Evolutionary conservation across 345 rosid genomes (phyloP), one percentile per base, ranked within the genome.

Genomic region (Hibiscus tridactylites): DNA sequence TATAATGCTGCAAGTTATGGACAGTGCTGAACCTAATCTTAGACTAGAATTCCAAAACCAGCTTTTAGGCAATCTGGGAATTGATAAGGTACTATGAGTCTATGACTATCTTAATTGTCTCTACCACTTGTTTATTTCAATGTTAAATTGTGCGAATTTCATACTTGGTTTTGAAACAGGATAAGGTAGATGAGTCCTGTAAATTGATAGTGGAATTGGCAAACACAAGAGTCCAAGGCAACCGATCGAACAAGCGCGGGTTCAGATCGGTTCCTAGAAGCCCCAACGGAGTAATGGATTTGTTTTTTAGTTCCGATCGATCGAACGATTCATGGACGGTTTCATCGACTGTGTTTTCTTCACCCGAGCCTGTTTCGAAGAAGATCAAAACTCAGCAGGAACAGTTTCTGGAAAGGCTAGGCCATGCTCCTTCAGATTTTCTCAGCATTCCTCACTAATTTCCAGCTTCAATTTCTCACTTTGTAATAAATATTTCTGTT

Each of bases 251-350:
- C 60, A 88, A 84, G 66, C 84, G 92, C 59, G 83, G 79, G 66
- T 81, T 80, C 16, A 78, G 75, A 12, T 82, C 87, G 2, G 53
- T 76, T 19, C 85, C 92, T 0, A 82, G 85, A 31, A 90, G 96
- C 78, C 96, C 92, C 60, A 84, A 79, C 29, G 90, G 88, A 2
- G 88, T 88, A 59, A 84, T 90, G 74, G 96, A 86, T 58, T 74
- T 79, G 75, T 86, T 85, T 21, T 87, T 87, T 76, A 85, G 86
- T 80, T 85, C 89, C 24, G 90, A 84, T 33, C 77, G 82, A 73
- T 86, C 91, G 12, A 79, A 80, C 71, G 85, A 81, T 71, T 82
- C 87, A 3, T 85, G 86, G 88, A 76, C 80, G 0, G 81, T 50
- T 77, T 80, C 80, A 54, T 62, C 81, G 5, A 81, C 90, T 0